Evolutionary conservation across 129 eudicot genomes (phyloP).

Genomic region (Silybum marianum): DNA sequence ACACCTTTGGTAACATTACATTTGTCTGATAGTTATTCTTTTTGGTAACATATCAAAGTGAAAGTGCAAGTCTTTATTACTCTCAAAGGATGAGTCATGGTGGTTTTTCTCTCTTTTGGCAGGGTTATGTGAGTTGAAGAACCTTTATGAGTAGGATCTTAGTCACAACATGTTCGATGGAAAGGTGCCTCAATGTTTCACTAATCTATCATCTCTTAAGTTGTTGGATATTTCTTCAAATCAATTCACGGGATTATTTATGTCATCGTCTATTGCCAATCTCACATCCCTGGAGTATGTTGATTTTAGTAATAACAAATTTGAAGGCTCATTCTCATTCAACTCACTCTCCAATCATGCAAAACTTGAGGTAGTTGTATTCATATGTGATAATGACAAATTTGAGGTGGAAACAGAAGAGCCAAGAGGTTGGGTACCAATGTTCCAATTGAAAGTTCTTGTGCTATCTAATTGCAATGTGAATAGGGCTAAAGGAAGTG

Average conservation of each 20-base stretch:
- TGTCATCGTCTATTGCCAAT: slow-evolving; percentile 9
- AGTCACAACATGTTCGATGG: background rate
- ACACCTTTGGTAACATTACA: background rate
- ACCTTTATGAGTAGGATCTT: slow-evolving; percentile 13
- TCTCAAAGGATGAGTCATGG: background rate
- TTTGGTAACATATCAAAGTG: background rate
- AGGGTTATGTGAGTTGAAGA: slow-evolving; percentile 36
- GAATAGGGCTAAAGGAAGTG: background rate
- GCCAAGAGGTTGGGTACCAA: background rate
- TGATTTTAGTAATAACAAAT: slow-evolving; percentile 30
- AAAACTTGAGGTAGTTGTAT: slow-evolving; percentile 26
- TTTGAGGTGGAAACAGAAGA: background rate
- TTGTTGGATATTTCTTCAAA: background rate
- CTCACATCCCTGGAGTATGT: slow-evolving; percentile 40
- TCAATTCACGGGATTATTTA: slow-evolving; percentile 9
- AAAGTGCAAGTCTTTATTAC: background rate
- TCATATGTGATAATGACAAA: background rate
- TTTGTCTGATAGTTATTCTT: background rate
- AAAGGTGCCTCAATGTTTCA: background rate
- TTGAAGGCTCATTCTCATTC: slow-evolving; percentile 31
- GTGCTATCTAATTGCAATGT: slow-evolving; percentile 18
- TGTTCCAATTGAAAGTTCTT: slow-evolving; percentile 26
- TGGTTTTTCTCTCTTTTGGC: background rate
- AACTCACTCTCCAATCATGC: slow-evolving; percentile 2
- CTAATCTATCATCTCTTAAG: background rate